phyloP scores from a whole-genome alignment of 2,329 filamentous ascomycete species.

The Xylaria arbuscula region DNA sequence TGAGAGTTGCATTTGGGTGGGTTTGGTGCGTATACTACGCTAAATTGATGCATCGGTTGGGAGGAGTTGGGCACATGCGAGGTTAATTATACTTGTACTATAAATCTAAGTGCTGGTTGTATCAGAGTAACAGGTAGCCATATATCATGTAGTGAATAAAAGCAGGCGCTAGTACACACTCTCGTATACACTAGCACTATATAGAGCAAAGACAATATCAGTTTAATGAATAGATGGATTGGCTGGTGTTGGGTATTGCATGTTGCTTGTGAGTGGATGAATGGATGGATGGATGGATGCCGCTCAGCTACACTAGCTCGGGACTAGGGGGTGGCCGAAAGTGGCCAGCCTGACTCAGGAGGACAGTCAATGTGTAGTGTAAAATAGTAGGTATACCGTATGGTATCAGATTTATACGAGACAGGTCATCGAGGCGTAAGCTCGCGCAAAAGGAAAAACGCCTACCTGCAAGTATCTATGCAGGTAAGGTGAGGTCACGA shows the following conservation, averaged over 20 bases:
- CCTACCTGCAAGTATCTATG: neutral
- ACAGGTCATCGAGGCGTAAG: neutral
- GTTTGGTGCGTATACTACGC: neutral
- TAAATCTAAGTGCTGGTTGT: neutral
- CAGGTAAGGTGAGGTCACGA: neutral
- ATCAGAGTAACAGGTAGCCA: neutral
- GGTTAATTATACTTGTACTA: constrained; percentile 23
- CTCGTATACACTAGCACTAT: neutral
- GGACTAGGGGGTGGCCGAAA: neutral
- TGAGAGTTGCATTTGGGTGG: neutral
- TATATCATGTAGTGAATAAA: no score
- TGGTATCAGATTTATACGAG: neutral
- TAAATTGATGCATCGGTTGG: constrained; percentile 5
- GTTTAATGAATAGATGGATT: neutral
- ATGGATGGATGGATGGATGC: neutral
- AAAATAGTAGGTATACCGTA: no score
- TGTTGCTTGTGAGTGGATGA: neutral
- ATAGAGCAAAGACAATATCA: neutral
- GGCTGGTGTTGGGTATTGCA: neutral
- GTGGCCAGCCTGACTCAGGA: neutral
- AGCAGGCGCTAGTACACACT: neutral
- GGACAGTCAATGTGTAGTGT: neutral
- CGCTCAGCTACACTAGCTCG: neutral
- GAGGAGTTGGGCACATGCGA: constrained; percentile 17
- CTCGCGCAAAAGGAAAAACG: constrained; percentile 8